Percentiles rank a stretch among this genome's conserved stretches.
These are phyloP conservation scores for Fraxinus latifolia DNA, from an alignment of 305 asterid genomes.

Conservation along the genomic window DNA sequence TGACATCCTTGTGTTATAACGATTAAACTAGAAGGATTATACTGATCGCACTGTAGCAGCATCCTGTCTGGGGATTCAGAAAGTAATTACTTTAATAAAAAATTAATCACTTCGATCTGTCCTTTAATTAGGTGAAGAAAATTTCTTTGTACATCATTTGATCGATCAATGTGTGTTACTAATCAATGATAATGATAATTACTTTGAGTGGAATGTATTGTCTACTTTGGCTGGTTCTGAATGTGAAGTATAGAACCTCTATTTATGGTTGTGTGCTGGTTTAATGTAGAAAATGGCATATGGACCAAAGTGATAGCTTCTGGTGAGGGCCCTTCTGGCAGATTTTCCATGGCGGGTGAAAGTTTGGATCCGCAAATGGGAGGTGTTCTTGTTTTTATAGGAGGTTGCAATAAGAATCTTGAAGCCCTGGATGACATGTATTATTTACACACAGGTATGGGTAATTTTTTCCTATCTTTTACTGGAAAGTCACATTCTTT, in stretches of 20 bases:
- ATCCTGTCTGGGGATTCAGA: not conserved
- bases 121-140: not conserved
- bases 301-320: conserved; percentile 66
- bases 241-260: not conserved
- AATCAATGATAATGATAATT: conserved; percentile 6
- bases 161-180: not conserved
- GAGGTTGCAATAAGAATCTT: conserved; percentile 92
- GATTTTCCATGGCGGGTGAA: conserved; percentile 97
- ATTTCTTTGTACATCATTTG: not conserved
- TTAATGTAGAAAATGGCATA: conserved; percentile 55
- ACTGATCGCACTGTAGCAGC: not conserved
- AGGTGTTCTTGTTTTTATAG: conserved; percentile 76
- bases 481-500: conserved; percentile 12
- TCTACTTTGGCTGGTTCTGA: conserved; percentile 10
- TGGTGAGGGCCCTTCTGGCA: conserved; percentile 83
- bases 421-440: conserved; percentile 89
- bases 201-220: not conserved
- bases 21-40: not conserved
- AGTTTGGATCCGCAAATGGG: conserved; percentile 80
- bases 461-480: conserved; percentile 2
- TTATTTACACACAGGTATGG: conserved; percentile 78
- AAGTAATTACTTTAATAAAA: not conserved
- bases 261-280: not conserved
- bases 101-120: not conserved
- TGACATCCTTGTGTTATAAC: not conserved